These are phyloP conservation scores for Chlorella sorokiniana DNA, from an alignment of 139 green algal species.

Conservation along the genomic window DNA sequence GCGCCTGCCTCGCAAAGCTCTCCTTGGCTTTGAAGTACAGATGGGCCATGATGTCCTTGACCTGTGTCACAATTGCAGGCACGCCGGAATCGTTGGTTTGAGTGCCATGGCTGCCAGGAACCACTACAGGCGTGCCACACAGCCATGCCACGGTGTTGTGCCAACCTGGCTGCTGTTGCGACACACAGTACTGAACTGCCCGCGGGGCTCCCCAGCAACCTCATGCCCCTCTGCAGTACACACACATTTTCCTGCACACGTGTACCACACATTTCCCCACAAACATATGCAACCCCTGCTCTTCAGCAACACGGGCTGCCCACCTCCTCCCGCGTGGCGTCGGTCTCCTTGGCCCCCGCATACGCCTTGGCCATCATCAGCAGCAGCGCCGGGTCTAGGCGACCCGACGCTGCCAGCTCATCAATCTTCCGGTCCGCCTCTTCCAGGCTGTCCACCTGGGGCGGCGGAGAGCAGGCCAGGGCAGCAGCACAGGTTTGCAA, in stretches of 20 bases:
- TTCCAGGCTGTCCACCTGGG: constrained; percentile 57
- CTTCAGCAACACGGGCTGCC: neutral
- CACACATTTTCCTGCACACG: no score
- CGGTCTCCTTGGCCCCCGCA: constrained; percentile 69
- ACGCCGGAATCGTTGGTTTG: no score
- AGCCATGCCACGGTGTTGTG: no score
- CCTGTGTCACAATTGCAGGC: constrained; percentile 26
- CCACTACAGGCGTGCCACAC: no score
- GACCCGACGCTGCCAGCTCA: constrained; percentile 57
- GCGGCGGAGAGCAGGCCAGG: no score
- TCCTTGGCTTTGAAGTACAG: constrained; percentile 85
- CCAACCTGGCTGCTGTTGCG: no score
- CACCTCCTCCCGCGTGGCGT: constrained; percentile 71
- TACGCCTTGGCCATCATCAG: constrained; percentile 88
- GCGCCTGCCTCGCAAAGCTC: constrained; percentile 64
- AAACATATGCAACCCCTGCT: neutral
- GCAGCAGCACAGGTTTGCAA: no score
- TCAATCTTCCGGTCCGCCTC: constrained; percentile 75
- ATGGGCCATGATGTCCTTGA: constrained; percentile 84
- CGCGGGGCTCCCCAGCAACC: no score
- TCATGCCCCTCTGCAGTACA: no score
- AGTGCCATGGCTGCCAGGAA: no score
- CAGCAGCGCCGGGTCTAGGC: constrained; percentile 78
- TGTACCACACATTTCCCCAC: neutral
- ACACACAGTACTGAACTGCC: no score